Evolutionary conservation across 2,329 filamentous ascomycete species (phyloP).

Genomic region (Sporothrix protearum): DNA sequence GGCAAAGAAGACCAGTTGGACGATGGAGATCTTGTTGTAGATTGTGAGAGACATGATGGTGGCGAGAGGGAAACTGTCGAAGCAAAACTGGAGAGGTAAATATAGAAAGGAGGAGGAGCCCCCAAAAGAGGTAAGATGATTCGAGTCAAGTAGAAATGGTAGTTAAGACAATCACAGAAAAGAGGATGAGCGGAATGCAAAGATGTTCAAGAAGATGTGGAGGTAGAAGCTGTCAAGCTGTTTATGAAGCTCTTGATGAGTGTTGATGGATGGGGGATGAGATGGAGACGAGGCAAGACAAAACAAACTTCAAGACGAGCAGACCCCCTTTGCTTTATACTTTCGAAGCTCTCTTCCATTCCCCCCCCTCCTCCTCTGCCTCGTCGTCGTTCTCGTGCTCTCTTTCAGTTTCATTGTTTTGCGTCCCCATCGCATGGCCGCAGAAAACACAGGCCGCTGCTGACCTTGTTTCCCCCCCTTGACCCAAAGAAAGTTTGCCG

Average conservation of each 20-base stretch:
- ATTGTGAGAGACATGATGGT: constrained; percentile 29
- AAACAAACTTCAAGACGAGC: background rate
- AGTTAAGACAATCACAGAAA: too few relatives aligned
- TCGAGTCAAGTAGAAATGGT: background rate
- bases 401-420: background rate
- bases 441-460: background rate
- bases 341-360: background rate
- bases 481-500: background rate
- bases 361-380: too few relatives aligned
- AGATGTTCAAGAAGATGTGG: background rate
- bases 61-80: background rate
- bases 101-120: too few relatives aligned
- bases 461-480: background rate
- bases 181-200: too few relatives aligned
- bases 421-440: background rate
- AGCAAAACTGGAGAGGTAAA: background rate
- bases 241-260: background rate
- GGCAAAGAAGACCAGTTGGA: constrained; percentile 41
- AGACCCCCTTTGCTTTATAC: constrained; percentile 15
- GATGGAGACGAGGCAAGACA: background rate
- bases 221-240: background rate
- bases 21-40: constrained; percentile 40
- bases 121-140: background rate
- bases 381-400: background rate
- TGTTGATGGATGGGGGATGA: background rate